phyloP scores from a whole-genome alignment of 805 yeast species.

The Wickerhamiella siamensis region DNA sequence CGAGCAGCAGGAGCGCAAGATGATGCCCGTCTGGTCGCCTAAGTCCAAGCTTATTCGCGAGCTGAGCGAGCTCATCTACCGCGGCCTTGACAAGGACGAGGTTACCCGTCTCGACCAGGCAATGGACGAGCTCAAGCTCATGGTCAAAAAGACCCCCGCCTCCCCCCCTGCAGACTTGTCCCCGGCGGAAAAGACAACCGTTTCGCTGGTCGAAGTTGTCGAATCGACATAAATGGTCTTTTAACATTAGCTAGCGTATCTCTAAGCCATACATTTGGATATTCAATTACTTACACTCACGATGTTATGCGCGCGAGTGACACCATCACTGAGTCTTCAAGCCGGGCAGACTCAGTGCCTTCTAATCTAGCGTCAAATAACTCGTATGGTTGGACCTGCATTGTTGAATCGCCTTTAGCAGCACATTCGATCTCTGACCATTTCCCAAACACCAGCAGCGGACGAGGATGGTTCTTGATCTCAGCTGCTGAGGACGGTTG shows the following conservation, averaged over 20 bases:
- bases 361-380: slow-evolving; percentile 52
- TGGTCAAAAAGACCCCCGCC: slow-evolving; percentile 2
- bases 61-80: slow-evolving; percentile 8
- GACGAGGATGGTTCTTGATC: slow-evolving; percentile 10
- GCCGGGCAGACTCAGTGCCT: slow-evolving; percentile 42
- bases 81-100: slow-evolving; percentile 6
- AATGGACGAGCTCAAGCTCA: slow-evolving; percentile 7
- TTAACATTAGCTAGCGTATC: not conserved
- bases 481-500: slow-evolving; percentile 19
- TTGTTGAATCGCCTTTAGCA: slow-evolving; percentile 38
- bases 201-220: slow-evolving; percentile 4
- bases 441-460: slow-evolving; percentile 47
- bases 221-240: not conserved
- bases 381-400: slow-evolving; percentile 39
- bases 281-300: not conserved
- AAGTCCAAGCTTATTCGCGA: slow-evolving; percentile 10
- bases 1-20: slow-evolving; percentile 9
- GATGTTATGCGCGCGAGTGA: slow-evolving; percentile 8
- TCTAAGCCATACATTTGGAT: not conserved
- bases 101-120: slow-evolving; percentile 4
- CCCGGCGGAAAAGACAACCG: not conserved
- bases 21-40: slow-evolving; percentile 13
- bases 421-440: slow-evolving; percentile 41
- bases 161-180: not conserved
- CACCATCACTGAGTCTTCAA: slow-evolving; percentile 60